Evolutionary conservation across 1,139 yeast species (phyloP), one percentile per base, ranked within the genome.

Genomic region (Sugiyamaella grinbergsii): DNA sequence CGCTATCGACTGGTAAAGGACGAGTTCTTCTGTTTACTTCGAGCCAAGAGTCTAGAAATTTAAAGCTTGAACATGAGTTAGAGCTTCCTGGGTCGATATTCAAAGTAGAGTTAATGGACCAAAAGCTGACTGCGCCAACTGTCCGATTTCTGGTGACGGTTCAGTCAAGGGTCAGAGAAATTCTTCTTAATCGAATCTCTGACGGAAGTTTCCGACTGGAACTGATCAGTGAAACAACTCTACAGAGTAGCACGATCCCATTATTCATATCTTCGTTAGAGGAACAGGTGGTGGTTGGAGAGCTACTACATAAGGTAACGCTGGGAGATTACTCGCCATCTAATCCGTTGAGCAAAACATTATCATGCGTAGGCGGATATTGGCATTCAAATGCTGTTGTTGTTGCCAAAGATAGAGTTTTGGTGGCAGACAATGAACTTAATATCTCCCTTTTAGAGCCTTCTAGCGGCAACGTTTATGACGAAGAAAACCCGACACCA

Each of bases 251-350:
- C 13, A 31, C 51, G 2, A 32, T 32, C 18, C 51, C 51, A 4
- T n/a, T 48, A 26, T 41, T 37, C 16, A 36, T 48, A 13, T 48
- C 51, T 3, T 41, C 51, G 7, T 34, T 34, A 13, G 22, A 38
- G 11, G 32, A 48, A 15, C 33, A 23, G n/a, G 51, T 48, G 43
- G 47, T 32, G 1, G 47, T 48, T 42, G 51, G 51, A 15, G 47
- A 48, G 22, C 23, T 48, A 22, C 13, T 37, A 4, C 47, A 34
- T 5, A 31, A 26, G 23, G 31, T 48, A 16, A 36, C 47, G 4
- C 11, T 36, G 4, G 51, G 51, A 4, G 29, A 31, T n/a, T 47
- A 47, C 18, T 7, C 33, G 15, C 46, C 50, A 33, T 47, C 45
- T 11, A 13, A 11, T 4, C 32, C 34, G 11, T 15, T 47, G 15